These are phyloP conservation scores for Hygrophila difformis DNA, from an alignment of 257 asterid genomes.

Conservation along the genomic window DNA sequence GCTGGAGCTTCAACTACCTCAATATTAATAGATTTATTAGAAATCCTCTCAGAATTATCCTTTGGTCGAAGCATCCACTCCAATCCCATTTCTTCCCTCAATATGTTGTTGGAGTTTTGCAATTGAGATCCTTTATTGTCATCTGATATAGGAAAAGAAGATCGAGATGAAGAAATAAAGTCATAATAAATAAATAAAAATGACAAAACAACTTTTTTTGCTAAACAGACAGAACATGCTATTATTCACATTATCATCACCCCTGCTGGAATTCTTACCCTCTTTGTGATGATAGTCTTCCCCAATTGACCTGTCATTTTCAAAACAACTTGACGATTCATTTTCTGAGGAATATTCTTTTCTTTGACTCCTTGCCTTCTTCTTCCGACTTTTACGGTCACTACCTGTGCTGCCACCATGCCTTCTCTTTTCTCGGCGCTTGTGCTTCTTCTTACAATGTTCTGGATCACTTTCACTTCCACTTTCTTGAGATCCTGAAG, in stretches of 20 bases:
- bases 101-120: slow-evolving; percentile 20
- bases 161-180: not conserved
- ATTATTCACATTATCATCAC: slow-evolving; percentile 13
- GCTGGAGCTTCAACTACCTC: slow-evolving; percentile 40
- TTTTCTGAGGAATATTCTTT: slow-evolving; percentile 28
- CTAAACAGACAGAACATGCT: slow-evolving; percentile 22
- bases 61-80: slow-evolving; percentile 96
- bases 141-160: slow-evolving; percentile 20
- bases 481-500: slow-evolving; percentile 45
- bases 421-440: slow-evolving; percentile 29
- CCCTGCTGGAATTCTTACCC: slow-evolving; percentile 13
- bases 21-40: slow-evolving; percentile 22
- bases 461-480: slow-evolving; percentile 32
- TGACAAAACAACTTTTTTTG: too few relatives aligned
- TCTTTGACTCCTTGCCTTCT: slow-evolving; percentile 27
- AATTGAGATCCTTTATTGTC: slow-evolving; percentile 31
- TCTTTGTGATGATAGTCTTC: slow-evolving; percentile 15
- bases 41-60: slow-evolving; percentile 30
- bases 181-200: too few relatives aligned
- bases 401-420: slow-evolving; percentile 22
- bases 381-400: slow-evolving; percentile 24
- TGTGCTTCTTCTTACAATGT: slow-evolving; percentile 24
- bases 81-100: slow-evolving; percentile 82
- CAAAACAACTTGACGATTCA: slow-evolving; percentile 27
- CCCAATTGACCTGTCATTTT: slow-evolving; percentile 25